Evolutionary conservation across 1,284 basidiomycete species (phyloP).

Genomic region (Apiotrichum laibachii): DNA sequence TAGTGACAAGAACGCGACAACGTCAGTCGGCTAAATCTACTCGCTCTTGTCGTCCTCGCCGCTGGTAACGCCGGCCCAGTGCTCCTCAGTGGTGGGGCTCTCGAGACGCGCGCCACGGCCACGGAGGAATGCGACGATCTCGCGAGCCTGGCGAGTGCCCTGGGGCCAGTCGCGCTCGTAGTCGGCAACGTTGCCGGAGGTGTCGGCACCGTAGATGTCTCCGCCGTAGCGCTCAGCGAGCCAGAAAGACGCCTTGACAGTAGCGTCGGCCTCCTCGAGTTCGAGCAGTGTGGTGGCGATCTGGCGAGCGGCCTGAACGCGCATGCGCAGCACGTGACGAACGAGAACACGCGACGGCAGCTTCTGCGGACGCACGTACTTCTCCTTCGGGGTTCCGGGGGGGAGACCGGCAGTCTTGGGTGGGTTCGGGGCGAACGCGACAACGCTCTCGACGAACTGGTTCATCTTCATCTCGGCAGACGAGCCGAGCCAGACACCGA

Average conservation of each 20-base stretch:
- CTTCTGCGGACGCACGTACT: conserved; percentile 48
- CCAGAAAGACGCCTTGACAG: conserved; percentile 45
- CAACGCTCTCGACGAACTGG: conserved; percentile 57
- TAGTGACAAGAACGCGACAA: too few species aligned
- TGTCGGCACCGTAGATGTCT: conserved; percentile 26
- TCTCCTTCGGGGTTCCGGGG: conserved; percentile 29
- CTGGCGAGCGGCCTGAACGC: conserved; percentile 70
- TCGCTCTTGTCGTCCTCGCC: conserved; percentile 17
- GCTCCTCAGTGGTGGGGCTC: conserved; percentile 16
- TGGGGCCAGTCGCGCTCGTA: conserved; percentile 37
- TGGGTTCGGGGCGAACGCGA: conserved; percentile 41
- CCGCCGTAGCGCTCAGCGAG: conserved; percentile 43
- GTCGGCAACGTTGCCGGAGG: conserved; percentile 27
- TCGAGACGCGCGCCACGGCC: conserved; percentile 43
- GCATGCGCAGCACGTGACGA: conserved; percentile 76
- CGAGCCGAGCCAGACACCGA: conserved; percentile 84
- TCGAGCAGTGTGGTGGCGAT: conserved; percentile 68
- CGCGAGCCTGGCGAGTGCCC: conserved; percentile 37
- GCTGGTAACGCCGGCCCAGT: conserved; percentile 31
- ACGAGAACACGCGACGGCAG: conserved; percentile 76
- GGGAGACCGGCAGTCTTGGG: conserved; percentile 40
- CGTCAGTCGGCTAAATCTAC: background rate
- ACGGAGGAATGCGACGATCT: conserved; percentile 48
- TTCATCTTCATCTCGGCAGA: conserved; percentile 74
- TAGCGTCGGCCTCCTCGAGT: conserved; percentile 54